Conservation (phyloP, 345 rosid genomes). For the Punica granatum region DNA sequence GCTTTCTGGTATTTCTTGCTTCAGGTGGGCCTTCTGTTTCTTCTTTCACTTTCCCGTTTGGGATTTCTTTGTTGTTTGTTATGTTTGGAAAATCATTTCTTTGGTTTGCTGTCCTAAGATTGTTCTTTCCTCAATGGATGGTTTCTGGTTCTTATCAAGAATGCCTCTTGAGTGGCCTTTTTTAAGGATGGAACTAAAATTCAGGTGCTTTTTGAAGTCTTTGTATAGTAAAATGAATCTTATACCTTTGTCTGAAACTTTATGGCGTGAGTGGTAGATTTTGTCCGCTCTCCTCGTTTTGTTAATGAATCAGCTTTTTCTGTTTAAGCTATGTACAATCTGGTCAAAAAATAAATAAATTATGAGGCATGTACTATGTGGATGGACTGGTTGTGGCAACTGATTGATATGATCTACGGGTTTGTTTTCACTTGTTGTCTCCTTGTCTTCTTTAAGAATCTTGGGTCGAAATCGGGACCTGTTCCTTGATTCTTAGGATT, state of each 20-base stretch:
- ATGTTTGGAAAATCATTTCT: background rate
- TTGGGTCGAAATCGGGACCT: background rate
- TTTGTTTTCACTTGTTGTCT: constrained; percentile 2
- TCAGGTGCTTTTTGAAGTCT: background rate
- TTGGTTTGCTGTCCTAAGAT: background rate
- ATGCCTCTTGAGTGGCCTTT: background rate
- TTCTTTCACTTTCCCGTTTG: background rate
- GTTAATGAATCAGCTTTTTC: background rate
- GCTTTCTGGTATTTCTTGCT: constrained; percentile 2
- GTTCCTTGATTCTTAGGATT: background rate
- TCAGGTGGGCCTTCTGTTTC: constrained; percentile 5
- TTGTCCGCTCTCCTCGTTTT: background rate
- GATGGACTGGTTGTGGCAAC: background rate
- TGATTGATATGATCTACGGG: background rate
- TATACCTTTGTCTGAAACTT: background rate
- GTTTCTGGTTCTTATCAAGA: background rate
- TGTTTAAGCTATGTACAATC: background rate
- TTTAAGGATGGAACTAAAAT: background rate
- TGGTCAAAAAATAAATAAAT: background rate
- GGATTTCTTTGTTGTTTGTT: background rate
- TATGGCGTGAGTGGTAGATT: background rate
- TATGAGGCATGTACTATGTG: background rate
- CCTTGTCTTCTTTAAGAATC: background rate
- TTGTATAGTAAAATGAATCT: background rate
- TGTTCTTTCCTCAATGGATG: background rate